phyloP scores from a whole-genome alignment of 441 rosid species.

The Arabidopsis lyrata region DNA sequence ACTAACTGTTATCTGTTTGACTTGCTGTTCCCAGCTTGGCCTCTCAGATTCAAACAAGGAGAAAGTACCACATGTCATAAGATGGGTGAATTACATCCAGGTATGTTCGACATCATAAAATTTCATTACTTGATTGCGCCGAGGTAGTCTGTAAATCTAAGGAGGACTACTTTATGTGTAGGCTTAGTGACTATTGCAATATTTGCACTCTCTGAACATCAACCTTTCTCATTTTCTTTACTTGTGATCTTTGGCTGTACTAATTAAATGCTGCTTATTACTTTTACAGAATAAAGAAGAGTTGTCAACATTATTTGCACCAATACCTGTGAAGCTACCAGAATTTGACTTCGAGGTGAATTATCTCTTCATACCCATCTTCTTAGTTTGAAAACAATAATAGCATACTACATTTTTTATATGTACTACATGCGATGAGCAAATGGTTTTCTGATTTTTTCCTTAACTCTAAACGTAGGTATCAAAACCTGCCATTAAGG shows the following conservation, averaged over 20 bases:
- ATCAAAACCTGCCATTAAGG: conserved; percentile 48
- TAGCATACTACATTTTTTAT: not conserved
- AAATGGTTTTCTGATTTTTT: conserved; percentile 12
- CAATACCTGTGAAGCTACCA: conserved; percentile 60
- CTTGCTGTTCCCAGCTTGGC: conserved; percentile 53
- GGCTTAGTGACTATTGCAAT: conserved; percentile 4
- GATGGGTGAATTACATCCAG: conserved; percentile 95
- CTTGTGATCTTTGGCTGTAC: not conserved
- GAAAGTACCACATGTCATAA: conserved; percentile 69
- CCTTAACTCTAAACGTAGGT: conserved; percentile 46
- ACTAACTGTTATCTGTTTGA: conserved; percentile 28
- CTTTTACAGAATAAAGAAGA: conserved; percentile 60
- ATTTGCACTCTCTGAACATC: conserved; percentile 18
- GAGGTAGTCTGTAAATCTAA: not conserved
- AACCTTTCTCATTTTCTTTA: conserved; percentile 2
- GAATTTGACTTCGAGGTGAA: conserved; percentile 67
- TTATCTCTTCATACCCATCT: not conserved
- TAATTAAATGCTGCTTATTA: conserved; percentile 2
- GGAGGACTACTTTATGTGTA: not conserved
- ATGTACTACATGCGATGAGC: not conserved
- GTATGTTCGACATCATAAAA: conserved; percentile 44
- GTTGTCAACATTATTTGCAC: conserved; percentile 57
- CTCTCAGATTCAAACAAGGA: conserved; percentile 60
- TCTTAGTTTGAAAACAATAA: not conserved
- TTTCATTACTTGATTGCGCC: not conserved